Evolutionary conservation across 2,329 filamentous ascomycete species (phyloP), one percentile per base, ranked within the genome.

Genomic region (Beauveria sp.): DNA sequence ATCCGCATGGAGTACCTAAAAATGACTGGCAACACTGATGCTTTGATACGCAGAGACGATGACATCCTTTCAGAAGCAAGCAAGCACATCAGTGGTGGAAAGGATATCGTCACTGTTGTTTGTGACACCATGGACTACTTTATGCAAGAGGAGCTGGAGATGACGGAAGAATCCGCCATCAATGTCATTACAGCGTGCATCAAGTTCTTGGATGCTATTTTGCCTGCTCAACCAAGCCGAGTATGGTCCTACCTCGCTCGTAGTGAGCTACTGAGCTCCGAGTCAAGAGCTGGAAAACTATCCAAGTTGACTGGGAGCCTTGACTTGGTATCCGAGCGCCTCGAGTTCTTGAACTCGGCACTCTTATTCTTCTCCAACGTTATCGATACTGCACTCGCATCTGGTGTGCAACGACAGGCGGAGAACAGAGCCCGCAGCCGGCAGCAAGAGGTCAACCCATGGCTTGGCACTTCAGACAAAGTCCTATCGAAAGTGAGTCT

Each of bases 221-320:
- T 95, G 28, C 80, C 82, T 67, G 89, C 83, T n/a, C 85, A 88
- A 57, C 93, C 95, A 0, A 89, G 89, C 61, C 83, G 93, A 63
- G 86, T 96, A 6, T 98, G 95, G 93, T 92, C 93, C 3, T 90
- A 93, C 71, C 82, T 99, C 68, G 86, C 88, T 3, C 86, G 91
- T 62, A 96, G 91, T 71, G 86, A 87, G 64, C 78, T 99, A 20
- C 79, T 99, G 51, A 89, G 89, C 66, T 84, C 86, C 6, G 87
- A 91, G 66, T 87, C 90, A 10, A 87, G 87, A 64, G 87, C 87
- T 16, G 90, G 91, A 12, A 87, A 89, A 63, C 81, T 99, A 63
- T 85, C 87, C 45, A 86, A 86, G 55, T 86, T 98, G 57, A 84
- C 96, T 3, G 90, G 90, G n/a, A 87, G 86, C 26, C 84, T 92